These are phyloP conservation scores for Boletus fagicola DNA, from an alignment of 768 basidiomycete genomes.

Conservation along the genomic window DNA sequence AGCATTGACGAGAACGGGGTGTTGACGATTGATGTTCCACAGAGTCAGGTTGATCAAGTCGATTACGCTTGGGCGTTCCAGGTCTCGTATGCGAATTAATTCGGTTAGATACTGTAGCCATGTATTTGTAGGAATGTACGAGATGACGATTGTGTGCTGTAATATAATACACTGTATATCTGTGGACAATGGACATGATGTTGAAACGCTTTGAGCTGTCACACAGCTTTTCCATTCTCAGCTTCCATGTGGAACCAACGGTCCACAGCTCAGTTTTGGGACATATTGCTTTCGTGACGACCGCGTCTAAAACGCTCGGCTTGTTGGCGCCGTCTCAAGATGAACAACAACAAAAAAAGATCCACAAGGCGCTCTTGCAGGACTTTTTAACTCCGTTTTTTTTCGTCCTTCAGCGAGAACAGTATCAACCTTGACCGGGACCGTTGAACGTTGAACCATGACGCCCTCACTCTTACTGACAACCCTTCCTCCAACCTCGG, in stretches of 20 bases:
- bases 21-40: slow-evolving; percentile 32
- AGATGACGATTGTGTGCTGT: neutral
- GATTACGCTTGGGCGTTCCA: slow-evolving; percentile 43
- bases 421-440: too few relatives aligned
- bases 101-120: neutral
- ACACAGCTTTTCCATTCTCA: neutral
- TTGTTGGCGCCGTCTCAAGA: slow-evolving; percentile 2
- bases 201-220: neutral
- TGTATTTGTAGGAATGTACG: neutral
- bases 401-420: too few relatives aligned
- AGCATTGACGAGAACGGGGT: slow-evolving; percentile 28
- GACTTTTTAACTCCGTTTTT: neutral
- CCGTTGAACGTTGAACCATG: too few relatives aligned
- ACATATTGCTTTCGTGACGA: slow-evolving; percentile 5
- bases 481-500: neutral
- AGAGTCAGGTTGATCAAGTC: slow-evolving; percentile 23
- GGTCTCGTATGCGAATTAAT: slow-evolving; percentile 31
- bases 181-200: neutral
- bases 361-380: neutral
- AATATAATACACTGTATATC: neutral
- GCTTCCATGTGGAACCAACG: neutral
- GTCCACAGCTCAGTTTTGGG: slow-evolving; percentile 4
- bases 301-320: neutral
- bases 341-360: slow-evolving; percentile 1
- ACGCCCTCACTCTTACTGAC: slow-evolving; percentile 8